Conservation (phyloP, 2,329 filamentous ascomycete species). For the Clarireedia hainanense region DNA sequence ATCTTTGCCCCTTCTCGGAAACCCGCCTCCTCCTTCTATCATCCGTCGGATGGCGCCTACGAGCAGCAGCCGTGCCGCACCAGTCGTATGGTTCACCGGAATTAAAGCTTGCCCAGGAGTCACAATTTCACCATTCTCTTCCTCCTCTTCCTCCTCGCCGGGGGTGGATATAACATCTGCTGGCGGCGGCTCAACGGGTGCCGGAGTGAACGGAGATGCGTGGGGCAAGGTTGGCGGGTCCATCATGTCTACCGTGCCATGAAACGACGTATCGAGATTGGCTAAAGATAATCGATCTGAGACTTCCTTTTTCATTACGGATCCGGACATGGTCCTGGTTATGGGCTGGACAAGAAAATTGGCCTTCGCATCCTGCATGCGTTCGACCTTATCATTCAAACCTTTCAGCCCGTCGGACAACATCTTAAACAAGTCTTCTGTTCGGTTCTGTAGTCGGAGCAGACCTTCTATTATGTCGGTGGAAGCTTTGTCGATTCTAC, state of each 20-base stretch:
- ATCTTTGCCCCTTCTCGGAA: constrained; percentile 41
- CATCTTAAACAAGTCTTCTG: not conserved
- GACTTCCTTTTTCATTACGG: no score
- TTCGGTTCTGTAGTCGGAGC: constrained; percentile 16
- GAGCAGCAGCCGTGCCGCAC: constrained; percentile 72
- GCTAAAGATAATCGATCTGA: no score
- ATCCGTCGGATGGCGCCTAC: constrained; percentile 63
- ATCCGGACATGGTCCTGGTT: not conserved
- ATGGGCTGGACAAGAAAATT: not conserved
- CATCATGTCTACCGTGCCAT: no score
- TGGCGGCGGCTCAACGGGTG: not conserved
- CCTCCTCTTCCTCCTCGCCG: constrained; percentile 30
- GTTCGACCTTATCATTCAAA: constrained; percentile 7
- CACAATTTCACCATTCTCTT: constrained; percentile 36
- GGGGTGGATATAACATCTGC: constrained; percentile 1
- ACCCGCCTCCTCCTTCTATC: constrained; percentile 37
- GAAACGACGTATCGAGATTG: no score
- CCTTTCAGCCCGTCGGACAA: constrained; percentile 11
- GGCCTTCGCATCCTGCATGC: not conserved
- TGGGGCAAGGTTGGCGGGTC: not conserved
- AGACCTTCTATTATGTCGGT: constrained; percentile 49
- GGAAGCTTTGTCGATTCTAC: constrained; percentile 46
- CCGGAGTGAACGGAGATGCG: not conserved
- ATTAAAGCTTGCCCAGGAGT: constrained; percentile 59
- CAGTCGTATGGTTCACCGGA: constrained; percentile 79